Percentiles rank a stretch among this genome's conserved stretches.
These are phyloP conservation scores for Entomortierella chlamydospora DNA, from an alignment of 192 early-diverging fungal genomes.

Conservation along the genomic window DNA sequence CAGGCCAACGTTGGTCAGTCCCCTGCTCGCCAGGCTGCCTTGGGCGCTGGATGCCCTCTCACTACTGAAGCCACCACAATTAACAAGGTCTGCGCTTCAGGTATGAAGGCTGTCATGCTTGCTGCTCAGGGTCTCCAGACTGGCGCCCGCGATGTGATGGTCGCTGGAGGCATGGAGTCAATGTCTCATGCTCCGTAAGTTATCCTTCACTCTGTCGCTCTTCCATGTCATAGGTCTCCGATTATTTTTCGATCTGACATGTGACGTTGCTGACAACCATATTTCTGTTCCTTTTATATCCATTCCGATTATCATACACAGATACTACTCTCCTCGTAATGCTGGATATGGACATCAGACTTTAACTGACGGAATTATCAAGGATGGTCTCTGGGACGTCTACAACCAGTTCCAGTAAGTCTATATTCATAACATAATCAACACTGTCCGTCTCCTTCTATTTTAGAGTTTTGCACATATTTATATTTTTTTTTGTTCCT, in stretches of 20 bases:
- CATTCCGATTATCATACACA: constrained; percentile 23
- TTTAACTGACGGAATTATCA: constrained; percentile 87
- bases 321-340: constrained; percentile 71
- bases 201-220: not conserved
- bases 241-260: constrained; percentile 44
- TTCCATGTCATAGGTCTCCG: not conserved
- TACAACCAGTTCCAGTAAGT: constrained; percentile 90
- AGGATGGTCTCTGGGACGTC: constrained; percentile 97
- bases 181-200: constrained; percentile 94
- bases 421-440: not conserved
- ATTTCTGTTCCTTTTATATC: constrained; percentile 10
- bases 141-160: constrained; percentile 83
- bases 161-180: constrained; percentile 96
- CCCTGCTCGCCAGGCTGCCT: constrained; percentile 91
- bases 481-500: not conserved
- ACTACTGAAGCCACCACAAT: constrained; percentile 95
- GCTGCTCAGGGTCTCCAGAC: constrained; percentile 87
- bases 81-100: constrained; percentile 99
- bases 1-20: constrained; percentile 91
- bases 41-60: constrained; percentile 83
- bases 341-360: constrained; percentile 84
- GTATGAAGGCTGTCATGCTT: constrained; percentile 96
- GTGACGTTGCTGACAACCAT: constrained; percentile 16
- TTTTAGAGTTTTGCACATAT: not conserved
- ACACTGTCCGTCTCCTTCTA: not conserved